These are phyloP conservation scores for Diplodia mutila DNA, from an alignment of 2,329 filamentous ascomycete species.

Conservation along the genomic window DNA sequence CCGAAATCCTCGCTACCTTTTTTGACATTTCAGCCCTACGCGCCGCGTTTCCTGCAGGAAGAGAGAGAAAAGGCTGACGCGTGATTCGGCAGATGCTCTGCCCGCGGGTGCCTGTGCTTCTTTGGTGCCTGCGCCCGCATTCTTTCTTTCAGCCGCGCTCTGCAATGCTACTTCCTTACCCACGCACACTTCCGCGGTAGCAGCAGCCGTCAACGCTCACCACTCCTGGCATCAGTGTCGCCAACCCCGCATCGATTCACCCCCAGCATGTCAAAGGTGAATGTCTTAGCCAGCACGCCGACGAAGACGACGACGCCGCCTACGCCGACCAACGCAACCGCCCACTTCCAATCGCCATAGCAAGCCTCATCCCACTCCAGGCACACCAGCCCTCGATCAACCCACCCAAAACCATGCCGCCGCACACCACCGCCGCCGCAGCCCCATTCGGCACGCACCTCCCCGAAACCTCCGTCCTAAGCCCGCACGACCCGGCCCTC, in stretches of 20 bases:
- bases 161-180: background rate
- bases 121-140: background rate
- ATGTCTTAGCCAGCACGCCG: conserved; percentile 42
- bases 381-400: background rate
- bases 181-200: background rate
- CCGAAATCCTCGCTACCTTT: conserved; percentile 1
- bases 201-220: background rate
- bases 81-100: background rate
- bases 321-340: conserved; percentile 17
- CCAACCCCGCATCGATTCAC: background rate
- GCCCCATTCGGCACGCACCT: conserved; percentile 1
- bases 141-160: conserved; percentile 9
- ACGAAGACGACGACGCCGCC: conserved; percentile 27
- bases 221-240: background rate
- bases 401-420: conserved; percentile 2
- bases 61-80: background rate
- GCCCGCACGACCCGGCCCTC: conserved; percentile 45
- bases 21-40: conserved; percentile 2
- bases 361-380: background rate
- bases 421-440: background rate
- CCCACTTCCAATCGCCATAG: background rate
- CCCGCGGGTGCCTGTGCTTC: background rate
- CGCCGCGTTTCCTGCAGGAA: background rate
- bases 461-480: conserved; percentile 45
- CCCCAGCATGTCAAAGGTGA: conserved; percentile 23